phyloP scores from a whole-genome alignment of 1,284 basidiomycete species.

The Moniliella sp. region DNA sequence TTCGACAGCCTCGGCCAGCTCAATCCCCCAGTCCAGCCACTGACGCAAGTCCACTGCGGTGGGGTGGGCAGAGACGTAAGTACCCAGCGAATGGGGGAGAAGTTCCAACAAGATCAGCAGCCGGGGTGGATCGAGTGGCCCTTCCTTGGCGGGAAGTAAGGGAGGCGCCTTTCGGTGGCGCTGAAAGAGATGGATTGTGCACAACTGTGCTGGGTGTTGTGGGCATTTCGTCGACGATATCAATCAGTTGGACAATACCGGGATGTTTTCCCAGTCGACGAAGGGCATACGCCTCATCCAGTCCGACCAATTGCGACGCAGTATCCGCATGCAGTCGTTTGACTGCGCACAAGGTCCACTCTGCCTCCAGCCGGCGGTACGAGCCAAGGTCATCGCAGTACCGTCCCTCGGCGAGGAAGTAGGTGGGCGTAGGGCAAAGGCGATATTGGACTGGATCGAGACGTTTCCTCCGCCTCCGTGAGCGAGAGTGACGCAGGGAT shows the following conservation, averaged over 20 bases:
- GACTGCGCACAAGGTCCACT: conserved; percentile 27
- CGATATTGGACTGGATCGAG: too few species aligned
- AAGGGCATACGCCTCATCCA: conserved; percentile 29
- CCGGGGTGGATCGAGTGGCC: conserved; percentile 11
- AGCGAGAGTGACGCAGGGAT: too few species aligned
- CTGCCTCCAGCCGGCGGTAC: conserved; percentile 3
- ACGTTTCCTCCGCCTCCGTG: too few species aligned
- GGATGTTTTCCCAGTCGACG: conserved; percentile 23
- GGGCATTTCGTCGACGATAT: conserved; percentile 24
- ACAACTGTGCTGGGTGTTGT: background rate
- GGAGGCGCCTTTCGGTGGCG: background rate
- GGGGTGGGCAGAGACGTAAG: conserved; percentile 8
- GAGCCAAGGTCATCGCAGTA: conserved; percentile 24
- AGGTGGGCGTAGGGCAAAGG: conserved; percentile 4
- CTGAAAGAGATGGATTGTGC: background rate
- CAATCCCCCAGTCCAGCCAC: conserved; percentile 19
- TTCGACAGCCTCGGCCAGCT: conserved; percentile 14
- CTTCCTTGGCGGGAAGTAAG: background rate
- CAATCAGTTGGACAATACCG: conserved; percentile 20
- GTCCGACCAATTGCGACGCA: conserved; percentile 22
- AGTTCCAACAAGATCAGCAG: conserved; percentile 28
- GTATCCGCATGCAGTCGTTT: conserved; percentile 26
- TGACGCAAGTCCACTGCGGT: conserved; percentile 11
- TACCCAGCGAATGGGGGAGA: conserved; percentile 15
- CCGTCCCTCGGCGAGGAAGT: conserved; percentile 22